These are phyloP conservation scores for Phellinidium pouzarii DNA, from an alignment of 1,284 basidiomycete species.

Conservation along the genomic window DNA sequence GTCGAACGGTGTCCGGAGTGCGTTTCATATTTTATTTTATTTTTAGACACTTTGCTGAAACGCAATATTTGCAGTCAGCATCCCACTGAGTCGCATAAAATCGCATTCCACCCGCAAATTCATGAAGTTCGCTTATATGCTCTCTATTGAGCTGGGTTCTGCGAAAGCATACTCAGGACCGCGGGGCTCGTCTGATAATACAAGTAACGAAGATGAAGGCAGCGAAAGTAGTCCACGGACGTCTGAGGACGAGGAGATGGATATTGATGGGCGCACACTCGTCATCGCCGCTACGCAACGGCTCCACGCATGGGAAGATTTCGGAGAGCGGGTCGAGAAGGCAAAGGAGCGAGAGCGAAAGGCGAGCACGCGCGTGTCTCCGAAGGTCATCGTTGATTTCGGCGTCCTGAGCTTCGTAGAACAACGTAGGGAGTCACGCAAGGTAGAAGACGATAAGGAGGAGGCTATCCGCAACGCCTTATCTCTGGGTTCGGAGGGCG, in stretches of 20 bases:
- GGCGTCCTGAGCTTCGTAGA: constrained; percentile 36
- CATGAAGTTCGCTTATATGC: constrained; percentile 19
- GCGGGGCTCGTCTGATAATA: neutral
- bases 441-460: constrained; percentile 26
- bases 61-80: constrained; percentile 30
- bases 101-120: constrained; percentile 17
- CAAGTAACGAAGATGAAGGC: neutral
- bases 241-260: constrained; percentile 8
- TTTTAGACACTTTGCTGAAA: neutral
- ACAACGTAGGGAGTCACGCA: constrained; percentile 15
- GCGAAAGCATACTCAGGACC: neutral
- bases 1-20: constrained; percentile 38
- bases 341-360: constrained; percentile 27
- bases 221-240: neutral
- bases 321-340: constrained; percentile 14
- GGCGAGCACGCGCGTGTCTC: constrained; percentile 15
- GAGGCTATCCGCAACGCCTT: constrained; percentile 30
- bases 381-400: constrained; percentile 33
- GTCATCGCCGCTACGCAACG: neutral
- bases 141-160: constrained; percentile 4
- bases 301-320: constrained; percentile 5
- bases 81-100: constrained; percentile 45
- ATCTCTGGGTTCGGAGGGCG: constrained; percentile 29
- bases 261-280: constrained; percentile 7
- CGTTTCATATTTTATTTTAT: neutral